Evolutionary conservation across 2,329 filamentous ascomycete species (phyloP), one percentile per base, ranked within the genome.

Genomic region (Scedosporium minutisporum): DNA sequence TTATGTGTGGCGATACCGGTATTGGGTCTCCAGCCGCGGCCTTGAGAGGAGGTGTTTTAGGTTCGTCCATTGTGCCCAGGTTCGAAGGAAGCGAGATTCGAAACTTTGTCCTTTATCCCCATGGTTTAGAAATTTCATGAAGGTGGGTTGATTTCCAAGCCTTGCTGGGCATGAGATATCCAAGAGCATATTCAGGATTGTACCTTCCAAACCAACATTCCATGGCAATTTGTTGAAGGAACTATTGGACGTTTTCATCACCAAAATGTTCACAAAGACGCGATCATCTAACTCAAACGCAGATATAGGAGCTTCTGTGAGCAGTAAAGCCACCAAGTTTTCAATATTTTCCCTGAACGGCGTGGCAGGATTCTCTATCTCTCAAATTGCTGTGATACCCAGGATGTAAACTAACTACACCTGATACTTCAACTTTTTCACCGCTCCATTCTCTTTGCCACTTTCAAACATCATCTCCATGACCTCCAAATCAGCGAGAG

Each of bases 401-500:
- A 38, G 12, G 33, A 38, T 38, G 10, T 38, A 38, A 14, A 38
- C 33, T 16, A 51, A 51, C 46, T 41, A 58, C 48, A 53, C 68
- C 66, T 79, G 77, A 58, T 75, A 67, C 67, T 79, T 69, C 64
- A 80, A 73, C 65, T 67, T 74, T 67, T 75, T 74, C 57, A 65
- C 65, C 76, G 18, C 57, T 3, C 57, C 57, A 27, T 46, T 44
- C 16, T 59, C 21, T 5, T n/a, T n/a, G 18, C 78, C 79, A 64
- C 80, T 82, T 58, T 68, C 73, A 68, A 82, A 71, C 74, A 82
- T 78, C 68, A 73, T 75, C 69, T 82, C 79, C 67, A 86, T 68
- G 65, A 88, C 72, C 72, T 87, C 82, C 65, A 88, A 69, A 71
- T 88, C 86, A 4, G 74, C 79, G 67, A 88, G 70, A 0, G 84